Evolutionary conservation across 805 yeast genomes (phyloP), one percentile per base, ranked within the genome.

Genomic region (Debaryomyces tyrocola): DNA sequence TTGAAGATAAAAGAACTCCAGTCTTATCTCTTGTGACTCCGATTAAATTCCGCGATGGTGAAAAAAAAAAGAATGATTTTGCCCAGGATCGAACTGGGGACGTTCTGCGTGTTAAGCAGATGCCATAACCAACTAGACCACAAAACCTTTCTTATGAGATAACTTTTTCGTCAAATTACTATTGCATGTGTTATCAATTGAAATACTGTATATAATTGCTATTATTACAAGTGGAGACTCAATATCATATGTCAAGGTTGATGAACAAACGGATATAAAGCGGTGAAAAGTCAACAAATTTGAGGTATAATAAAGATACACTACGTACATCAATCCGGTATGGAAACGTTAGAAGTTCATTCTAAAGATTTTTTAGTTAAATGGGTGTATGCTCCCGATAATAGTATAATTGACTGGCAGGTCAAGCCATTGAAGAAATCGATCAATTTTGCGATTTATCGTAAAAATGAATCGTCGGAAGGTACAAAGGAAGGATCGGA

Each of bases 11-110:
- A 17, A 17, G 4, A 17, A 17, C 18, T n/a, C n/a, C n/a, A n/a
- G n/a, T n/a, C n/a, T n/a, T n/a, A n/a, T n/a, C n/a, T n/a, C n/a
- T n/a, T n/a, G n/a, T n/a, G n/a, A n/a, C n/a, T n/a, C n/a, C n/a
- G n/a, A n/a, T n/a, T n/a, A n/a, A n/a, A 11, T 5, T 4, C n/a
- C 10, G 4, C 12, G 34, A 31, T 5, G 15, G 34, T 6, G 15
- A 10, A 10, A 20, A 38, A 29, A 33, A 31, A 38, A 14, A 64
- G 64, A 64, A 58, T 90, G 97, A 90, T 86, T 89, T 84, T 87
- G 90, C 97, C 97, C 97, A 91, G 97, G 97, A 90, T 92, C 97
- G 97, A 92, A 92, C 97, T 90, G 97, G 97, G 97, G 97, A 92
- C 97, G 90, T 88, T 88, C 95, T 90, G 96, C 97, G 97, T 91